These are phyloP conservation scores for Chrysopogon serrulatus DNA, from an alignment of 176 grass and related monocot genomes.

Conservation along the genomic window DNA sequence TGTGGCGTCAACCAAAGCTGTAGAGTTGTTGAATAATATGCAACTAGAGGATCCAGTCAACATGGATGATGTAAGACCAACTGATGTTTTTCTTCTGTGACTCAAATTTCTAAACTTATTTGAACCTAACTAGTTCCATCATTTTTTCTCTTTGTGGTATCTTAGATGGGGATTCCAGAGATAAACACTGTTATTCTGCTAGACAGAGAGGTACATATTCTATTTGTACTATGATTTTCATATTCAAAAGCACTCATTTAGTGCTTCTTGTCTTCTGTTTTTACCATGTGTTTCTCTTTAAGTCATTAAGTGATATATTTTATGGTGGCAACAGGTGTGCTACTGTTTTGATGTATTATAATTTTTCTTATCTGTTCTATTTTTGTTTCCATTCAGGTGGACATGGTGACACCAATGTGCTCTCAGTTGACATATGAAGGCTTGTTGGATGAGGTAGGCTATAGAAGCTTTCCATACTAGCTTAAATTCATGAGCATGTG, in stretches of 20 bases:
- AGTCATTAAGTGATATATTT: neutral
- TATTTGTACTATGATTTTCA: slow-evolving; percentile 3
- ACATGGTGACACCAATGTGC: slow-evolving; percentile 98
- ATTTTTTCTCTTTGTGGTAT: slow-evolving; percentile 10
- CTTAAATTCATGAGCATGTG: neutral
- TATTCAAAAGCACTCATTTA: neutral
- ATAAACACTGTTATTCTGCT: slow-evolving; percentile 93
- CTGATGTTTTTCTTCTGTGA: slow-evolving; percentile 14
- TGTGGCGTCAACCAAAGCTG: slow-evolving; percentile 73
- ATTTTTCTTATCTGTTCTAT: neutral
- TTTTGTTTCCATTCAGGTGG: slow-evolving; percentile 58
- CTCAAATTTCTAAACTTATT: neutral
- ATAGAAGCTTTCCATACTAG: neutral
- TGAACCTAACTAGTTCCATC: neutral
- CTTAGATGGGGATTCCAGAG: slow-evolving; percentile 77
- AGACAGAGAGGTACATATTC: slow-evolving; percentile 76
- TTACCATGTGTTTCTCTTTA: neutral
- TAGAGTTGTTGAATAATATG: slow-evolving; percentile 84
- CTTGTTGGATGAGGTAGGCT: slow-evolving; percentile 91
- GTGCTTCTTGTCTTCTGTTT: neutral
- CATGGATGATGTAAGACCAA: slow-evolving; percentile 69
- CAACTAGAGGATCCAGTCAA: slow-evolving; percentile 92
- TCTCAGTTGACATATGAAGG: slow-evolving; percentile 98
- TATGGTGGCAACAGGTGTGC: neutral
- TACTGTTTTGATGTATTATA: neutral